phyloP scores from a whole-genome alignment of 2,329 filamentous ascomycete genomes.

The Venturiaceae sp. region DNA sequence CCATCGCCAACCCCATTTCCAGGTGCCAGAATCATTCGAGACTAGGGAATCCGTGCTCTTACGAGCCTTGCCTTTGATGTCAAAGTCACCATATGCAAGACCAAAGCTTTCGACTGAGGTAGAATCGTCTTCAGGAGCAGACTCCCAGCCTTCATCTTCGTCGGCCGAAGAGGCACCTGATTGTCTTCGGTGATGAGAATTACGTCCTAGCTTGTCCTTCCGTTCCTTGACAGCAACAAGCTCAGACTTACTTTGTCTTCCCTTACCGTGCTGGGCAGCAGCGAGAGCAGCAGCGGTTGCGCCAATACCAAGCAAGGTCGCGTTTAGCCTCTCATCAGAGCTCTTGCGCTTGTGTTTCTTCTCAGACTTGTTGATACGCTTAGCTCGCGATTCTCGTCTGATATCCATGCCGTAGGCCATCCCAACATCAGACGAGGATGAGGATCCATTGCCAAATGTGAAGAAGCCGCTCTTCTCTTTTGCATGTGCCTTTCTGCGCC shows the following conservation, averaged over 20 bases:
- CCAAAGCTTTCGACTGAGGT: constrained; percentile 21
- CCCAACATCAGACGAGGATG: constrained; percentile 30
- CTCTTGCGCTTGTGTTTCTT: constrained; percentile 21
- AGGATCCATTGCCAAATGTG: constrained; percentile 37
- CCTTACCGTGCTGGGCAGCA: constrained; percentile 26
- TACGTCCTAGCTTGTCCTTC: constrained; percentile 12
- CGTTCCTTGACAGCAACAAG: constrained; percentile 24
- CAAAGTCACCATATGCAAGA: constrained; percentile 50
- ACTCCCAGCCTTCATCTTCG: constrained; percentile 37
- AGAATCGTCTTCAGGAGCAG: constrained; percentile 11
- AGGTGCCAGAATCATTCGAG: constrained; percentile 43
- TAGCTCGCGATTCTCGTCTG: neutral
- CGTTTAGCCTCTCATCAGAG: constrained; percentile 36
- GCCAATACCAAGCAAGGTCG: constrained; percentile 35
- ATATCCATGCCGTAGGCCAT: constrained; percentile 33
- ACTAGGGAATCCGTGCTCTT: constrained; percentile 42
- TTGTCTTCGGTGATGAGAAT: constrained; percentile 13
- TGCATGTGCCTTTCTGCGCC: constrained; percentile 17
- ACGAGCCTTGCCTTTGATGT: constrained; percentile 17
- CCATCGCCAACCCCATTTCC: constrained; percentile 54
- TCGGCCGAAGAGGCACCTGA: constrained; percentile 31
- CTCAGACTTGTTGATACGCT: constrained; percentile 10
- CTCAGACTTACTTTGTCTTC: constrained; percentile 16
- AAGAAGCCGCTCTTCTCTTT: constrained; percentile 36
- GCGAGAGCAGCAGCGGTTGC: constrained; percentile 39